These are phyloP conservation scores for Mediolabrus comicus DNA, from an alignment of 108 stramenopile species.

Conservation along the genomic window DNA sequence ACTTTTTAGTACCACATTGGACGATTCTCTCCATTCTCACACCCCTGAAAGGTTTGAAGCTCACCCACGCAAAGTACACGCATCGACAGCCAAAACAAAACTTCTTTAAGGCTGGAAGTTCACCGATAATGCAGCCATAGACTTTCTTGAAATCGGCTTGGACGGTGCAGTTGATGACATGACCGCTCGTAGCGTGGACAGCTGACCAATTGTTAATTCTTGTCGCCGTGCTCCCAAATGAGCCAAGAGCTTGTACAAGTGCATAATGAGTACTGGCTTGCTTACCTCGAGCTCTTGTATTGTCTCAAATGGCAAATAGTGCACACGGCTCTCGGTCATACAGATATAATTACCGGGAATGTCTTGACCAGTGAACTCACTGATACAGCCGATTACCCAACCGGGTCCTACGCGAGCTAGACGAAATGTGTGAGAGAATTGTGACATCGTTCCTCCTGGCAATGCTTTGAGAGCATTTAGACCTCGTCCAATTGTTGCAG, in stretches of 20 bases:
- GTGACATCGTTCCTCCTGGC: constrained; percentile 22
- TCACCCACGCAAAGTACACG: too few relatives aligned
- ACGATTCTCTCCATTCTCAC: too few relatives aligned
- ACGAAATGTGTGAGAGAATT: constrained; percentile 56
- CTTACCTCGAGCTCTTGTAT: constrained; percentile 50
- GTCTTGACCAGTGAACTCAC: constrained; percentile 37
- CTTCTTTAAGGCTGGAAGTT: not conserved
- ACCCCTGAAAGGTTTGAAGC: too few relatives aligned
- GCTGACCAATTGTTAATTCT: constrained; percentile 65
- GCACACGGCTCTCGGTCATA: constrained; percentile 51
- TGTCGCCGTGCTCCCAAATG: constrained; percentile 62
- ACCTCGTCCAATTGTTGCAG: constrained; percentile 37
- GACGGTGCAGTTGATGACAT: constrained; percentile 65
- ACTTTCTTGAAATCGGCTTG: constrained; percentile 44
- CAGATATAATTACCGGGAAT: constrained; percentile 37
- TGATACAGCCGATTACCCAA: constrained; percentile 43
- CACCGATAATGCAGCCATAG: constrained; percentile 15
- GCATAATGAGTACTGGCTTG: constrained; percentile 56
- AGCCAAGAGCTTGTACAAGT: constrained; percentile 68
- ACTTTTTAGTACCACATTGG: too few relatives aligned
- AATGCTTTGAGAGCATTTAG: constrained; percentile 13
- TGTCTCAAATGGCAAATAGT: constrained; percentile 58
- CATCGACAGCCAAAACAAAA: too few relatives aligned
- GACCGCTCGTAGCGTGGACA: constrained; percentile 62
- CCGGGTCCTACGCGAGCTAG: constrained; percentile 67